phyloP scores from a whole-genome alignment of 495 filamentous ascomycete species.

The Clavariopsis aquatica region DNA sequence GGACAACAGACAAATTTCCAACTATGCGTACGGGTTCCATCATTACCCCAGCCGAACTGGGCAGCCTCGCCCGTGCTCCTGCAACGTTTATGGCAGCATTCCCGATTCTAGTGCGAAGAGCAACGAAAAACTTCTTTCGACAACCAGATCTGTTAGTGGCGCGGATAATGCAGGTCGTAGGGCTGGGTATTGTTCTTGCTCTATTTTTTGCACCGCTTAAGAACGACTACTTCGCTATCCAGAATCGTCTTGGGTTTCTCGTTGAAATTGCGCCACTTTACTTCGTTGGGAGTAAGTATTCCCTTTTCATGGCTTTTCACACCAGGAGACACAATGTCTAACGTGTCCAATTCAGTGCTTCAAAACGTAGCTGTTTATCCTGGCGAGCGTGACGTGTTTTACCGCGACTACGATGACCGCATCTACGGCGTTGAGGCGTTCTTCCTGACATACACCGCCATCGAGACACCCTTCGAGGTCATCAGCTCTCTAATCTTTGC shows the following conservation, averaged over 20 bases:
- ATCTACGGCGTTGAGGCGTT: slow-evolving; percentile 69
- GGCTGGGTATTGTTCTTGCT: slow-evolving; percentile 63
- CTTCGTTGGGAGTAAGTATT: slow-evolving; percentile 58
- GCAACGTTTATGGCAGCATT: slow-evolving; percentile 63
- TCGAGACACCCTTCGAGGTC: slow-evolving; percentile 71
- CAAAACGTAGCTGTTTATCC: slow-evolving; percentile 76
- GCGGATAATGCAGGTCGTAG: slow-evolving; percentile 67
- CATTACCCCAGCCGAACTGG: slow-evolving; percentile 68
- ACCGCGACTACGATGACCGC: slow-evolving; percentile 67
- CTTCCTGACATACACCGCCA: slow-evolving; percentile 63
- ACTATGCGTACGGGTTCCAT: slow-evolving; percentile 44
- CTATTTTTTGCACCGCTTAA: slow-evolving; percentile 73
- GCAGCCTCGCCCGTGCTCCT: slow-evolving; percentile 61
- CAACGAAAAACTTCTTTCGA: slow-evolving; percentile 65
- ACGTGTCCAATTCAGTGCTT: slow-evolving; percentile 51
- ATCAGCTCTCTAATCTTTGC: slow-evolving; percentile 63
- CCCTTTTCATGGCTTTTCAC: not conserved
- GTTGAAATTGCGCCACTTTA: slow-evolving; percentile 71
- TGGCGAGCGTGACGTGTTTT: slow-evolving; percentile 67
- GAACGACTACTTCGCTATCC: slow-evolving; percentile 65
- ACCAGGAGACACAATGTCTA: not conserved
- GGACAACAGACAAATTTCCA: slow-evolving; percentile 42
- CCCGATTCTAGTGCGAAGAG: slow-evolving; percentile 63
- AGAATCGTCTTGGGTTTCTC: slow-evolving; percentile 69
- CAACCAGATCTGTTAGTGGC: slow-evolving; percentile 65